These are phyloP conservation scores for Penicillium turbatum DNA, from an alignment of 495 filamentous ascomycete genomes.

Conservation along the genomic window DNA sequence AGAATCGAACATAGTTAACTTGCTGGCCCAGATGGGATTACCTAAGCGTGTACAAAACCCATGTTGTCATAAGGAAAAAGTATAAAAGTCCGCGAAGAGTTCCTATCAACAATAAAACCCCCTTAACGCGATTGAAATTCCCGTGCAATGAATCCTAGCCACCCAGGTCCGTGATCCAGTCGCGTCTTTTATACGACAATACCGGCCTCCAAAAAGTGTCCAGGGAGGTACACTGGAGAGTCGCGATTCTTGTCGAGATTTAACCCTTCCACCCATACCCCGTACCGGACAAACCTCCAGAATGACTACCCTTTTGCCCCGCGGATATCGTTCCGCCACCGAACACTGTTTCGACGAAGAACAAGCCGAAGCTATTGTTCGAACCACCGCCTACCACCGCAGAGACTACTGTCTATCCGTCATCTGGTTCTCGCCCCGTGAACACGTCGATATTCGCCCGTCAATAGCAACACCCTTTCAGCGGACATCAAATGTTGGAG, in stretches of 20 bases:
- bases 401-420: slow-evolving; percentile 30
- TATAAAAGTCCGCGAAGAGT: too few relatives aligned
- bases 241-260: neutral
- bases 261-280: neutral
- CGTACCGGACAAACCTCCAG: slow-evolving; percentile 15
- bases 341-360: slow-evolving; percentile 21
- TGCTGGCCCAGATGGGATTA: too few relatives aligned
- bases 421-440: slow-evolving; percentile 32
- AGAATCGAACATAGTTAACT: too few relatives aligned
- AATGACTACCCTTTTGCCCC: slow-evolving; percentile 17
- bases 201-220: too few relatives aligned
- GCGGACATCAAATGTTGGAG: slow-evolving; percentile 21
- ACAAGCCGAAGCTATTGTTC: slow-evolving; percentile 25
- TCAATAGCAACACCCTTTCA: slow-evolving; percentile 33
- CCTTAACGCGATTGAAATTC: too few relatives aligned
- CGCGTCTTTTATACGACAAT: too few relatives aligned
- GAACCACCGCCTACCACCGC: slow-evolving; percentile 33
- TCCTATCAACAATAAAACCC: too few relatives aligned
- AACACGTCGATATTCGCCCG: slow-evolving; percentile 14
- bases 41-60: too few relatives aligned
- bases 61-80: too few relatives aligned
- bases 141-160: too few relatives aligned
- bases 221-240: too few relatives aligned
- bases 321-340: slow-evolving; percentile 18
- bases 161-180: too few relatives aligned